A percentile compares a stretch with the other conserved stretches of the same genome.
phyloP scores from a whole-genome alignment of 257 asterid species.

The Solanum pimpinellifolium region DNA sequence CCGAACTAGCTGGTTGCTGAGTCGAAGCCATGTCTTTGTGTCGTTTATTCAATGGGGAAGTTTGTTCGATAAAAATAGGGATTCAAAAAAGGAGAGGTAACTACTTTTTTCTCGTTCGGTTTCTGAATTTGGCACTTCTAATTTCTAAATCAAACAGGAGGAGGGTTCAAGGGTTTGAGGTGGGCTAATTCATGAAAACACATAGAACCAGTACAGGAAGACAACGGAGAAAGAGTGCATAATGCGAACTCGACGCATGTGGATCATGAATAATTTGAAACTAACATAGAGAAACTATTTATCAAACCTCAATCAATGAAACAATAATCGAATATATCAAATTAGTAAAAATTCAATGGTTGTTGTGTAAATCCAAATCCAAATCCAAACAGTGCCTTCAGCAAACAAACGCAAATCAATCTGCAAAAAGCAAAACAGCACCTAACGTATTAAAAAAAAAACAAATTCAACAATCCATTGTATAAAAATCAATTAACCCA shows the following conservation, averaged over 20 bases:
- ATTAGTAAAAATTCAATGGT: background rate
- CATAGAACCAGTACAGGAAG: slow-evolving; percentile 80
- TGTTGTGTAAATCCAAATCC: background rate
- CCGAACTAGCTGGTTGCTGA: slow-evolving; percentile 31
- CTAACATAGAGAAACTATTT: background rate
- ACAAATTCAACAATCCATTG: background rate
- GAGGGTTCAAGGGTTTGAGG: background rate
- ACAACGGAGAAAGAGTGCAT: slow-evolving; percentile 90
- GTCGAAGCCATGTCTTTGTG: slow-evolving; percentile 26
- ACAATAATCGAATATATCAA: background rate
- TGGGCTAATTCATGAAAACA: slow-evolving; percentile 57
- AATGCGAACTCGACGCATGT: slow-evolving; percentile 53
- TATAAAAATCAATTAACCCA: background rate
- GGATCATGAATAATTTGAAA: slow-evolving; percentile 32
- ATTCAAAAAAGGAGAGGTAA: background rate
- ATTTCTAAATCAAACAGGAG: background rate
- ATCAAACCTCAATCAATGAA: background rate
- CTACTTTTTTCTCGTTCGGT: background rate
- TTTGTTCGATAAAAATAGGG: background rate
- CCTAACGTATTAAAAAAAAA: background rate
- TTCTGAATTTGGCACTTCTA: background rate
- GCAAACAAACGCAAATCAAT: background rate
- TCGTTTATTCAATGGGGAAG: background rate
- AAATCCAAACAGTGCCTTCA: background rate
- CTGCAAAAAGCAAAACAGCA: background rate